These are phyloP conservation scores for Ramaria sp. DNA, from an alignment of 768 basidiomycete species.

Conservation along the genomic window DNA sequence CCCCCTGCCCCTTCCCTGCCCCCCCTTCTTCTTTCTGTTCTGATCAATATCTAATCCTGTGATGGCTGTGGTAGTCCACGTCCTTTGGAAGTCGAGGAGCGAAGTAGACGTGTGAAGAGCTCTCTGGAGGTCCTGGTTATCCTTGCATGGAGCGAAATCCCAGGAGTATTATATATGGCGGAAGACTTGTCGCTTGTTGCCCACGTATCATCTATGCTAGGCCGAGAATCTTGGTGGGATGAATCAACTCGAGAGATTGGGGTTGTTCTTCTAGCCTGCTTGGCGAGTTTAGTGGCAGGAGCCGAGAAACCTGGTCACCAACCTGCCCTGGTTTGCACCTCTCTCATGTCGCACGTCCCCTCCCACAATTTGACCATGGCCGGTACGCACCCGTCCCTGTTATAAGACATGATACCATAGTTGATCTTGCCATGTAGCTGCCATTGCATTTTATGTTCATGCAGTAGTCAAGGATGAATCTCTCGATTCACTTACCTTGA, in stretches of 20 bases:
- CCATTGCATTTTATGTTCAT: conserved; percentile 35
- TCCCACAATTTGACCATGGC: neutral
- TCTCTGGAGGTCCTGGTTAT: neutral
- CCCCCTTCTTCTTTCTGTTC: no score
- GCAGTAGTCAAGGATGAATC: conserved; percentile 13
- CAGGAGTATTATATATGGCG: neutral
- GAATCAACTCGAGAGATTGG: neutral
- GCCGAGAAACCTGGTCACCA: neutral
- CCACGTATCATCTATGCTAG: neutral
- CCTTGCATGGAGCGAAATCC: neutral
- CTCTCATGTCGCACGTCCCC: neutral
- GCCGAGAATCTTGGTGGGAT: neutral
- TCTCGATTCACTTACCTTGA: conserved; percentile 28
- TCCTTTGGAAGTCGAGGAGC: neutral
- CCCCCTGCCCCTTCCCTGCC: no score
- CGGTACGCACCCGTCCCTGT: neutral
- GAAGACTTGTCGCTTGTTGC: neutral
- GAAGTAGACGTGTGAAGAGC: neutral
- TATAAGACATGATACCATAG: neutral
- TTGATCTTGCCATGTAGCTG: conserved; percentile 23
- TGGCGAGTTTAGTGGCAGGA: neutral
- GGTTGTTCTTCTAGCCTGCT: neutral
- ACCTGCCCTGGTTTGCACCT: neutral
- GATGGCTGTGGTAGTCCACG: no score
- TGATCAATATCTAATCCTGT: no score